A percentile compares a stretch with the other conserved stretches of the same genome.
These are phyloP conservation scores for Lactarius hengduanensis DNA, from an alignment of 768 basidiomycete genomes.

Conservation along the genomic window DNA sequence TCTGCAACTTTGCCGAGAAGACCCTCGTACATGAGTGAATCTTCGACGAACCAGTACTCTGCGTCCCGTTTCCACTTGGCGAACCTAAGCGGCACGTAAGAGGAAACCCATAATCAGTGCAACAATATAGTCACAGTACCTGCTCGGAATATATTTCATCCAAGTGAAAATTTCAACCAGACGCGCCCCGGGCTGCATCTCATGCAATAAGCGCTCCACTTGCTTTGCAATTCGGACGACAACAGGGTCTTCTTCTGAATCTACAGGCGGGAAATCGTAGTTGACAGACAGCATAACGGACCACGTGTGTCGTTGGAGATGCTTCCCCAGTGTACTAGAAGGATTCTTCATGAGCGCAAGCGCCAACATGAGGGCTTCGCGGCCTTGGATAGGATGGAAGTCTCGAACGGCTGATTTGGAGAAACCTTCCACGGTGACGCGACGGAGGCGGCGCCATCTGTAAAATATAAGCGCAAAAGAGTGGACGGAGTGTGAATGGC, in stretches of 20 bases:
- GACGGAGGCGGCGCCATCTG: conserved; percentile 32
- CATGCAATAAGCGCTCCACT: neutral
- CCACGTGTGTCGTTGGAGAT: conserved; percentile 28
- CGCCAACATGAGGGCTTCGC: conserved; percentile 32
- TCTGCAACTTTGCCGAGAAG: neutral
- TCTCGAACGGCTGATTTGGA: conserved; percentile 32
- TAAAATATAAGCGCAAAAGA: neutral
- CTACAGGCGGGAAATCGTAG: conserved; percentile 8
- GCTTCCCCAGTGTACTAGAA: conserved; percentile 25
- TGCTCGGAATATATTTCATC: conserved; percentile 9
- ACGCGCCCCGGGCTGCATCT: neutral
- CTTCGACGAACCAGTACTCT: conserved; percentile 10
- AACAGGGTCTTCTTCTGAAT: conserved; percentile 17
- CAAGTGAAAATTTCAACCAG: neutral
- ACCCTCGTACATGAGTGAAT: conserved; percentile 15
- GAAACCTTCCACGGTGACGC: conserved; percentile 29
- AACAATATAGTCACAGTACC: neutral
- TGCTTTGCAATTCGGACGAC: neutral
- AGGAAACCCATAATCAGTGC: neutral
- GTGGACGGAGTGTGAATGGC: neutral
- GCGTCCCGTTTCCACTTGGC: conserved; percentile 21
- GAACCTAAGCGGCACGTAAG: neutral
- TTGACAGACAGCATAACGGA: conserved; percentile 31
- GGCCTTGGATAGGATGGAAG: conserved; percentile 34
- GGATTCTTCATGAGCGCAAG: conserved; percentile 34